Conservation (phyloP, 1,284 basidiomycete genomes). For the Apiotrichum domesticum region DNA sequence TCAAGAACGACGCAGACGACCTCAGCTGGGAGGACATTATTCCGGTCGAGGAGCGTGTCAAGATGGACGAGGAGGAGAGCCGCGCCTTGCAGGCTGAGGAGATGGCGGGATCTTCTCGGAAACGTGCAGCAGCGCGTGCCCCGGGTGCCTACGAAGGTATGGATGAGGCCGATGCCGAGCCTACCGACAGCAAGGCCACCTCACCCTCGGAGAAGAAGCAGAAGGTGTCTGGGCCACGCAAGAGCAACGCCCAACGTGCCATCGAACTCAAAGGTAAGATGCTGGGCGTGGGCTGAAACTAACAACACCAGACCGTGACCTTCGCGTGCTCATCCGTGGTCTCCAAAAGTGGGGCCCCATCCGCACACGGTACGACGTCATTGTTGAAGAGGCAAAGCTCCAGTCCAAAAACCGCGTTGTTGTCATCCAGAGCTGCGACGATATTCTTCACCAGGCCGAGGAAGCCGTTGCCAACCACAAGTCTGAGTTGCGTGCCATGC, state of each 20-base stretch:
- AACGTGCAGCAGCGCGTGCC: conserved; percentile 70
- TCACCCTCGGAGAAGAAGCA: conserved; percentile 46
- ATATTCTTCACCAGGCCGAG: conserved; percentile 80
- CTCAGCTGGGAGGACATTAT: conserved; percentile 99
- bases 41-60: conserved; percentile 82
- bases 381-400: conserved; percentile 88
- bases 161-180: conserved; percentile 68
- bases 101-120: conserved; percentile 49
- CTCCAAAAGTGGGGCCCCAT: conserved; percentile 98
- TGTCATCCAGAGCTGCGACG: conserved; percentile 85
- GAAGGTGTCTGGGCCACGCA: conserved; percentile 35
- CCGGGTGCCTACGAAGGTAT: conserved; percentile 77
- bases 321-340: conserved; percentile 90
- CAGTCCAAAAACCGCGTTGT: conserved; percentile 90
- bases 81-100: conserved; percentile 52
- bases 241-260: conserved; percentile 76
- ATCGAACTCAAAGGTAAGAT: conserved; percentile 74
- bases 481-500: conserved; percentile 65
- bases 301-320: conserved; percentile 65
- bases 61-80: conserved; percentile 71
- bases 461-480: conserved; percentile 80
- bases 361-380: conserved; percentile 84
- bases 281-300: background rate
- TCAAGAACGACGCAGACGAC: conserved; percentile 71
- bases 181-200: conserved; percentile 50